Base-by-base conservation (phyloP, 1,284 basidiomycete genomes). In the Cryptococcus sp. region DNA sequence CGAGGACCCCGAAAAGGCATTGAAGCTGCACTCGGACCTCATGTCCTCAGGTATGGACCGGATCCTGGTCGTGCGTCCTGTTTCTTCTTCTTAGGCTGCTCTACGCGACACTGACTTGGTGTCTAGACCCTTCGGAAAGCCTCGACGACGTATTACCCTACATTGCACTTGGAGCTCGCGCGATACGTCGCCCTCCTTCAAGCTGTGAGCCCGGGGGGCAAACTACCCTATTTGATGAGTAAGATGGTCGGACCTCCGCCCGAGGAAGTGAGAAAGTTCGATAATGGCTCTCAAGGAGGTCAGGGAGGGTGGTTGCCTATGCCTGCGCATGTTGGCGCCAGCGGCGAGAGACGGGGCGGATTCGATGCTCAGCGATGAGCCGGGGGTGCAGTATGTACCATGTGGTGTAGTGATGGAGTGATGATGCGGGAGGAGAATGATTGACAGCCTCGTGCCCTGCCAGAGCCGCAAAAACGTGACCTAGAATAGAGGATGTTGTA, bases 81-180 rank as follows among this genome's bases (percentile, higher is more conserved):
- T 6, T 2, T 13, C 15, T 11, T 45, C 50, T 2, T 23, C n/a
- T 25, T 17, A 16, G 20, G 3, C 35, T 41, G 23, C 25, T 53
- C 27, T 25, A 13, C 15, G 17, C 51, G 19, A 25, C 7, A 13
- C 20, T 53, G 20, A 27, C 60, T 56, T 13, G 25, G 46, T 20
- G 3, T 23, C 10, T 71, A 96, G 93, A 90, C 93, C 45, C 85
- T 91, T 1, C 88, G 93, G 54, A 95, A 95, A 77, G 91, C 93
- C 8, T 95, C 93, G 7, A 87, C 88, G 15, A 87, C 89, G 11
- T 95, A 95, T 76, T 97, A 97, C 76, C 91, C 92, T 0, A 88
- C 87, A 1, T 84, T 97, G 3, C 93, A 97, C 74, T 86, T 96
- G 48, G 93, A 96, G 78, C 82, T 97, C 49, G 85, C 91, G 1